phyloP scores from a whole-genome alignment of 129 eudicot genomes.

The Saposhnikovia divaricata region DNA sequence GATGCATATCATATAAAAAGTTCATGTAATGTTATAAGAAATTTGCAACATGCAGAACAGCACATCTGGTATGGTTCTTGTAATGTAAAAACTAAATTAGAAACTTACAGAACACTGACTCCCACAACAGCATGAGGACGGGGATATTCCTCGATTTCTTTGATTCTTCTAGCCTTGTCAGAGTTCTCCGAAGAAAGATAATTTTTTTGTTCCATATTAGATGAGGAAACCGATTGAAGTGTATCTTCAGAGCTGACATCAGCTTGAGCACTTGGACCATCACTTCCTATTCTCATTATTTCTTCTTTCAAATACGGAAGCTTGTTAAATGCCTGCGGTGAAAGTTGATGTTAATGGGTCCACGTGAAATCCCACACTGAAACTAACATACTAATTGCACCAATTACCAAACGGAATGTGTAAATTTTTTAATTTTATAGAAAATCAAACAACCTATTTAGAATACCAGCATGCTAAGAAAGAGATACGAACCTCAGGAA shows the following conservation, averaged over 20 bases:
- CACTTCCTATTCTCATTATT: slow-evolving; percentile 59
- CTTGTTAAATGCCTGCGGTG: slow-evolving; percentile 56
- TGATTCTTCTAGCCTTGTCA: slow-evolving; percentile 36
- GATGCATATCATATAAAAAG: background rate
- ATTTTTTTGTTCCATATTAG: slow-evolving; percentile 17
- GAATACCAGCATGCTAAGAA: background rate
- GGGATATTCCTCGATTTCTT: slow-evolving; percentile 86
- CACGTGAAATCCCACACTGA: slow-evolving; percentile 7
- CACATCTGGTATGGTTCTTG: background rate
- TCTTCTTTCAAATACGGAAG: slow-evolving; percentile 57
- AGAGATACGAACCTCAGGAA: slow-evolving; percentile 50
- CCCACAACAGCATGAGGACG: slow-evolving; percentile 79
- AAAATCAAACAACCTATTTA: background rate
- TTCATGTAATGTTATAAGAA: background rate
- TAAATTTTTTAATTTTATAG: no score
- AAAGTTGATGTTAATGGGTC: slow-evolving; percentile 3
- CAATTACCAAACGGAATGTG: background rate
- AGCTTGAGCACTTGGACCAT: slow-evolving; percentile 13
- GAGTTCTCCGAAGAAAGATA: slow-evolving; percentile 15
- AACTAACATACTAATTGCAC: background rate
- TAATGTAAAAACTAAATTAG: background rate
- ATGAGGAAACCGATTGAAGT: slow-evolving; percentile 18
- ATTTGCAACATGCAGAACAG: background rate
- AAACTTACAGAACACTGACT: slow-evolving; percentile 90
- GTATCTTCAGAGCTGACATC: slow-evolving; percentile 16